A percentile compares a stretch with the other conserved stretches of the same genome.
phyloP scores from a whole-genome alignment of 2,329 filamentous ascomycete species.

The Fusarium sp. region DNA sequence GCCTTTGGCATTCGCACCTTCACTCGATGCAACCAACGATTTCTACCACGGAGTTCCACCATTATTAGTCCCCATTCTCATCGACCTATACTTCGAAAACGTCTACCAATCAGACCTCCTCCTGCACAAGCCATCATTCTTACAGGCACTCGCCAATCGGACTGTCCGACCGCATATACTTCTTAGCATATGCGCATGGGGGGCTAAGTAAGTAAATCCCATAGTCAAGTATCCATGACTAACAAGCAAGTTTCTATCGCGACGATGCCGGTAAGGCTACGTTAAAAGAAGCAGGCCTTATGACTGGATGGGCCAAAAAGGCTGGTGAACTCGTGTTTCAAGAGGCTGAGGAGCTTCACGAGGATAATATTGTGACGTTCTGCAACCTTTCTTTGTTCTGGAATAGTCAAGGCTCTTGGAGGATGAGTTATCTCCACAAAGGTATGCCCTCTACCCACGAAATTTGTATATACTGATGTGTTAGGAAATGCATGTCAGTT shows the following conservation, averaged over 20 bases:
- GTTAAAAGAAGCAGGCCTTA: constrained; percentile 1
- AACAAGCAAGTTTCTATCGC: constrained; percentile 26
- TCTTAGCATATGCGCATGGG: constrained; percentile 38
- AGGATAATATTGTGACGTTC: constrained; percentile 38
- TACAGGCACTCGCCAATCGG: not conserved
- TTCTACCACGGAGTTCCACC: not conserved
- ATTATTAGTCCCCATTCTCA: not conserved
- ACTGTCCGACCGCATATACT: constrained; percentile 11
- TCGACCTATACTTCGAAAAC: constrained; percentile 35
- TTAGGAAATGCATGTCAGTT: constrained; percentile 37
- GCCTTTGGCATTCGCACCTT: not conserved
- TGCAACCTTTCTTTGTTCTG: constrained; percentile 40
- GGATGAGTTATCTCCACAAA: constrained; percentile 40
- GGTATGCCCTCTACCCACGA: not conserved
- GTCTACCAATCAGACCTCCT: constrained; percentile 36
- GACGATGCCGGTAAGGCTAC: not conserved
- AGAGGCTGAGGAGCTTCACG: constrained; percentile 16
- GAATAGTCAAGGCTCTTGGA: constrained; percentile 44
- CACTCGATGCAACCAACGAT: not conserved
- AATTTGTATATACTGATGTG: fast-evolving
- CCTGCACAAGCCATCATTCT: constrained; percentile 6
- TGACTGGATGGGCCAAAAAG: constrained; percentile 30
- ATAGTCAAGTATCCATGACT: fast-evolving
- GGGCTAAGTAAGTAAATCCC: constrained; percentile 30
- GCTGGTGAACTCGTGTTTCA: constrained; percentile 30